phyloP scores from a whole-genome alignment of 768 basidiomycete species.

The Termitomyces eurrhizus region DNA sequence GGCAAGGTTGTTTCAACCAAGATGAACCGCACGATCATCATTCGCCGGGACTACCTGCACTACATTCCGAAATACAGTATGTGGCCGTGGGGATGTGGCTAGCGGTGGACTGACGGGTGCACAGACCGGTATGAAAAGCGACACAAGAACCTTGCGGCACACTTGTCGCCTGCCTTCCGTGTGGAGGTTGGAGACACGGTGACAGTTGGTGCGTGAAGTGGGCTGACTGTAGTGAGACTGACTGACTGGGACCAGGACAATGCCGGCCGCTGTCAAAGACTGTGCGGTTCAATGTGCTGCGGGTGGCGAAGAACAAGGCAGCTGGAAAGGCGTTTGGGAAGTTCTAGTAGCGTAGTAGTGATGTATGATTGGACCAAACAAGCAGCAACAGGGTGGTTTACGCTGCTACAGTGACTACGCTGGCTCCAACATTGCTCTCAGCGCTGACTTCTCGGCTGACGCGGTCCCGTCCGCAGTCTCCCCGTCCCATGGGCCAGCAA shows the following conservation, averaged over 20 bases:
- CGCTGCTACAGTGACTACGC: slow-evolving; percentile 32
- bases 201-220: slow-evolving; percentile 75
- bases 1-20: slow-evolving; percentile 98
- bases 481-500: slow-evolving; percentile 82
- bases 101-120: slow-evolving; percentile 4
- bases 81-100: slow-evolving; percentile 24
- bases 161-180: slow-evolving; percentile 98
- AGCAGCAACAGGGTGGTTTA: slow-evolving; percentile 13
- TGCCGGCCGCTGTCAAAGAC: slow-evolving; percentile 99
- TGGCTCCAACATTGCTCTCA: slow-evolving; percentile 82
- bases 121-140: slow-evolving; percentile 96
- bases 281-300: slow-evolving; percentile 97
- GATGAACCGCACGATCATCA: slow-evolving; percentile 98
- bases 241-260: slow-evolving; percentile 58
- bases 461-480: slow-evolving; percentile 70
- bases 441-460: slow-evolving; percentile 69
- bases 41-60: slow-evolving; percentile 92
- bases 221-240: neutral
- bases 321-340: slow-evolving; percentile 89
- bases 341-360: slow-evolving; percentile 49
- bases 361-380: slow-evolving; percentile 15
- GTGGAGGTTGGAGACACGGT: slow-evolving; percentile 92
- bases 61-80: slow-evolving; percentile 98
- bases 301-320: slow-evolving; percentile 93
- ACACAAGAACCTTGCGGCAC: slow-evolving; percentile 97